Base-by-base conservation (phyloP, 1,139 yeast species). In the Yamadazyma conglobata region DNA sequence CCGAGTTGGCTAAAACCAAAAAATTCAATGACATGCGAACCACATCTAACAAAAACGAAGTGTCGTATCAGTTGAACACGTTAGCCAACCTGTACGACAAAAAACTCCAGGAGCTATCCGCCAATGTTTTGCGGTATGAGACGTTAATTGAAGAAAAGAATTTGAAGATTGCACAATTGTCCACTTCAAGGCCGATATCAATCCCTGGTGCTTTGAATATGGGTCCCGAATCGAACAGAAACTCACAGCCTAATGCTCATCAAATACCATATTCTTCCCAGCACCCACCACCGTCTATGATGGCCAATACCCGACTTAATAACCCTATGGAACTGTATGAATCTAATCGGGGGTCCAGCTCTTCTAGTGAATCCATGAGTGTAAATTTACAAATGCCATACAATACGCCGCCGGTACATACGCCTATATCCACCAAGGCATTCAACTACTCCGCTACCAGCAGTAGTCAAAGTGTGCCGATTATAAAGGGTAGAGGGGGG, bases 401-500 rank as follows among this genome's bases (percentile, higher is more conserved):
- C 26, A 42, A 43, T 27, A 43, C 47, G 2, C 46, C 46, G 13
- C 46, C 46, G n/a, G 35, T 39, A 10, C 42, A 35, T 16, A 35
- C 40, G 3, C 39, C 43, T 4, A 28, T 34, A 4, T 28, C 24
- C 20, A 40, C 39, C 40, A 21, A 15, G 19, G 31, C 32, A n/a
- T n/a, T n/a, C 10, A 35, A 33, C 24, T 25, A 26, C 14, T 24
- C 35, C 35, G 15, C 37, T 25, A 24, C 31, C 22, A 30, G 23
- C 28, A 26, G 34, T 26, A 27, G 24, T 34, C 39, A 28, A 31
- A 15, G 24, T 12, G 26, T 41, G 5, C 71, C 73, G 0, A 61
- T 62, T 4, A 52, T 70, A 26, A 63, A 60, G 41, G 77, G 77
- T 10, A 56, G 77, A 39, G 77, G 76, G 3, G 77, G 77, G 2